A percentile compares a stretch with the other conserved stretches of the same genome.
Evolutionary conservation across 768 basidiomycete species (phyloP).

Genomic region (Hygrocybe coccinea): DNA sequence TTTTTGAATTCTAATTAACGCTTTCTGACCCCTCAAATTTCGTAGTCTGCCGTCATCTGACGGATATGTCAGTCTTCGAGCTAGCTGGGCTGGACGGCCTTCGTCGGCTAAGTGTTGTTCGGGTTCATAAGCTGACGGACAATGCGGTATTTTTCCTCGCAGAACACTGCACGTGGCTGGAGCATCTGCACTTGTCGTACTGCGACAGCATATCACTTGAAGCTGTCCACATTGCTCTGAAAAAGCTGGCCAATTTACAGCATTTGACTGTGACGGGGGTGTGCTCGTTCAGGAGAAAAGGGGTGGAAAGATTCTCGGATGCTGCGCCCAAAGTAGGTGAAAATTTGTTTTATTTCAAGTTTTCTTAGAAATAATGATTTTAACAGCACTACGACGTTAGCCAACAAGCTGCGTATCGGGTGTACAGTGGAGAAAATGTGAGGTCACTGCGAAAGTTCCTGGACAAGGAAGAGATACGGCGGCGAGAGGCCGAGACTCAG

Average conservation of each 20-base stretch:
- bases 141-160: slow-evolving; percentile 74
- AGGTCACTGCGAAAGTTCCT: slow-evolving; percentile 58
- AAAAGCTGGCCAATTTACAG: slow-evolving; percentile 53
- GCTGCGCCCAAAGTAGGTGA: slow-evolving; percentile 53
- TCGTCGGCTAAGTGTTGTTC: slow-evolving; percentile 72
- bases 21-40: background rate
- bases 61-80: slow-evolving; percentile 82
- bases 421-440: slow-evolving; percentile 71
- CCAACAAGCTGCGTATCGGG: slow-evolving; percentile 70
- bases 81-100: slow-evolving; percentile 64
- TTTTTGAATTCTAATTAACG: slow-evolving; percentile 9
- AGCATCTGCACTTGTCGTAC: slow-evolving; percentile 81
- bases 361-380: background rate
- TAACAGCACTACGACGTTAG: slow-evolving; percentile 57
- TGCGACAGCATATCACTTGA: slow-evolving; percentile 77
- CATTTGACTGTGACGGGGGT: slow-evolving; percentile 81
- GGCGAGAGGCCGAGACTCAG: slow-evolving; percentile 51
- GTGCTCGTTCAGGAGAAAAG: slow-evolving; percentile 62
- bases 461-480: slow-evolving; percentile 61
- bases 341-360: slow-evolving; percentile 16
- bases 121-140: slow-evolving; percentile 80
- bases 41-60: slow-evolving; percentile 76
- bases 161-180: slow-evolving; percentile 63
- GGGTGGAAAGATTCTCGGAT: slow-evolving; percentile 75
- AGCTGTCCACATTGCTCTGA: slow-evolving; percentile 67